These are phyloP conservation scores for Aspergillus campestris DNA, from an alignment of 495 filamentous ascomycete species.

Conservation along the genomic window DNA sequence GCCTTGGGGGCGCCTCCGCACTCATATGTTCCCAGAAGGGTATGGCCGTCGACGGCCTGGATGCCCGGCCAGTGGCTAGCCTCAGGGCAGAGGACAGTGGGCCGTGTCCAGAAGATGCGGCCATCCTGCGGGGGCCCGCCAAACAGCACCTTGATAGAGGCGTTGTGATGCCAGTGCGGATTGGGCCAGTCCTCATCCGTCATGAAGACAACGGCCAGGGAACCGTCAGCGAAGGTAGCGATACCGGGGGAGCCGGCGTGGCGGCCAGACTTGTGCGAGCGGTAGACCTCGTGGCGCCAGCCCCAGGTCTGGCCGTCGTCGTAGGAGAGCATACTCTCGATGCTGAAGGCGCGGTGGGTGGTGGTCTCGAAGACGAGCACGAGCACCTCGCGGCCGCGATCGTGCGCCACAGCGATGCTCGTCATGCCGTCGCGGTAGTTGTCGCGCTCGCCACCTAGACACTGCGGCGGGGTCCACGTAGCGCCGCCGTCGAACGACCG, in stretches of 20 bases:
- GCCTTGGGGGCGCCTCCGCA: slow-evolving; percentile 26
- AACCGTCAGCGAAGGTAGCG: slow-evolving; percentile 45
- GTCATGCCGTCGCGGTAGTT: slow-evolving; percentile 53
- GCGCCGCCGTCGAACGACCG: slow-evolving; percentile 45
- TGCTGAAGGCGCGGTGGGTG: slow-evolving; percentile 38
- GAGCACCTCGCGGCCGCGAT: slow-evolving; percentile 37
- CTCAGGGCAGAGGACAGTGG: slow-evolving; percentile 19
- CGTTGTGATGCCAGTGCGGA: slow-evolving; percentile 32
- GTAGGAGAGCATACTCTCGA: slow-evolving; percentile 48
- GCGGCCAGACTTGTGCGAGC: slow-evolving; percentile 26
- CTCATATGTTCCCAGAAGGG: slow-evolving; percentile 33
- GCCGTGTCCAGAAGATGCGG: slow-evolving; percentile 24
- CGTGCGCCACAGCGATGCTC: slow-evolving; percentile 38
- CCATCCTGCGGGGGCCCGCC: slow-evolving; percentile 28
- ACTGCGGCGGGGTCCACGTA: slow-evolving; percentile 39
- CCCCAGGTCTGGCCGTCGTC: slow-evolving; percentile 50
- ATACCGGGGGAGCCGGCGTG: slow-evolving; percentile 55
- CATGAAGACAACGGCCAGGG: slow-evolving; percentile 51
- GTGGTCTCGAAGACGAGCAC: slow-evolving; percentile 54
- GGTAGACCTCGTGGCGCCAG: slow-evolving; percentile 42
- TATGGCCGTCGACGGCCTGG: slow-evolving; percentile 27
- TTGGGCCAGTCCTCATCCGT: slow-evolving; percentile 46
- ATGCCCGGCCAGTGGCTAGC: slow-evolving; percentile 39
- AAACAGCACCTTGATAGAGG: slow-evolving; percentile 34
- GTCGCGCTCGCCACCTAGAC: slow-evolving; percentile 38